Base-by-base conservation (phyloP, 2,329 filamentous ascomycete genomes). In the Cercospora nicotianae region DNA sequence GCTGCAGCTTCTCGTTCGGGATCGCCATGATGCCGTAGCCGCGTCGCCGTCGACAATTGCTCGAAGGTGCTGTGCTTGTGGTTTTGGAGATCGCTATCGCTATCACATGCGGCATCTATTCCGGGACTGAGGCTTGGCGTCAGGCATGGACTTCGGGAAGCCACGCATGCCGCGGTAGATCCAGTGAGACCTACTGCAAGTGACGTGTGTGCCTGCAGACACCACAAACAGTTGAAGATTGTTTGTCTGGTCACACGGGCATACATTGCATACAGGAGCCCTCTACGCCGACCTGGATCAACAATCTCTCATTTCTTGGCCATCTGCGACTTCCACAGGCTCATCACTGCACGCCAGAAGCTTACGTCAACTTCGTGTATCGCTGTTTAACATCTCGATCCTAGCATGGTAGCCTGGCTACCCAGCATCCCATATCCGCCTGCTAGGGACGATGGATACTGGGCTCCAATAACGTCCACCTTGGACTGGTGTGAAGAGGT, bases 1-100 rank as follows among this genome's bases (percentile, higher is more conserved):
- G 97, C 79, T 97, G 92, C 72, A 98, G 84, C 67, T 94, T 93
- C 83, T 96, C 92, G 77, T 96, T 97, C 64, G 94, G 90, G 75
- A 98, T 95, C 64, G 94, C 92, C 94, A 98, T 97, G 62, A 42
- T 55, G 53, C 53, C 42, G 31, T 57, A 45, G 18, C 28, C 30
- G 23, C 28, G 55, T 58, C 58, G 55, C 31, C 55, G 55, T 36
- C 55, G 28, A 23, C 16, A 58, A 42, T 2, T 58, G 33, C 33
- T 64, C 18, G 53, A 59, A 28, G 33, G 51, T 58, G 18, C 20
- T 33, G 62, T 39, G 30, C 36, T 33, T 42, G 30, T 63, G 60
- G 28, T 18, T n/a, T 31, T 36, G 9, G 20, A 33, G 42, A 20
- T 55, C 23, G 20, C 48, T 23, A 13, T 59, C 30, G 55, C 55